Evolutionary conservation across 1,284 basidiomycete genomes (phyloP).

Genomic region (Vanrija sp.): DNA sequence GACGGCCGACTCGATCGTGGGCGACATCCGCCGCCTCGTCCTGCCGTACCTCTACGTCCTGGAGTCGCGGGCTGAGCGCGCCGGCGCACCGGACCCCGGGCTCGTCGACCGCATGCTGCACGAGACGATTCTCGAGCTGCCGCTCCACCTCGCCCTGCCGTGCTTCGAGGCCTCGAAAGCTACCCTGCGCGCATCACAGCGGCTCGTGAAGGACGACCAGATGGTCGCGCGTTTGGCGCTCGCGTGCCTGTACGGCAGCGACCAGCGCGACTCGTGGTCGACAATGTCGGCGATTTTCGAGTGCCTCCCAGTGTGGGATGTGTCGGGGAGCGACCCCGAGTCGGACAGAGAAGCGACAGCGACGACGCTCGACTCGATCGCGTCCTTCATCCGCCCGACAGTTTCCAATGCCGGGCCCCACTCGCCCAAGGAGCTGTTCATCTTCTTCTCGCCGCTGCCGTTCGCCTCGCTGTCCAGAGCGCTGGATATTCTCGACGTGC

Average conservation of each 20-base stretch:
- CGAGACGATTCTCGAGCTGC: slow-evolving; percentile 67
- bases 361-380: slow-evolving; percentile 72
- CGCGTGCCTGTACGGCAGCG: slow-evolving; percentile 80
- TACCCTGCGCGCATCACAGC: slow-evolving; percentile 63
- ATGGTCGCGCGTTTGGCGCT: slow-evolving; percentile 79
- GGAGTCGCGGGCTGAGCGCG: slow-evolving; percentile 75
- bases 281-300: slow-evolving; percentile 89
- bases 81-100: slow-evolving; percentile 62
- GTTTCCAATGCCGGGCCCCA: slow-evolving; percentile 57
- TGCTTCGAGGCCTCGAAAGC: slow-evolving; percentile 88
- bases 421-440: slow-evolving; percentile 64
- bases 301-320: slow-evolving; percentile 84
- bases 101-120: slow-evolving; percentile 60
- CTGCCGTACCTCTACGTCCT: slow-evolving; percentile 87
- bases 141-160: slow-evolving; percentile 64
- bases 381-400: slow-evolving; percentile 70
- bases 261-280: slow-evolving; percentile 65
- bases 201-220: slow-evolving; percentile 74
- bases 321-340: slow-evolving; percentile 56
- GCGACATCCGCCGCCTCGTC: slow-evolving; percentile 69
- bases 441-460: slow-evolving; percentile 77
- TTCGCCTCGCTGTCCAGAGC: slow-evolving; percentile 68
- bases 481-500: slow-evolving; percentile 84
- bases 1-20: slow-evolving; percentile 61
- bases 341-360: slow-evolving; percentile 66